A percentile compares a stretch with the other conserved stretches of the same genome.
Evolutionary conservation across 2,329 filamentous ascomycete species (phyloP).

Genomic region (Pseudogymnoascus sp.): DNA sequence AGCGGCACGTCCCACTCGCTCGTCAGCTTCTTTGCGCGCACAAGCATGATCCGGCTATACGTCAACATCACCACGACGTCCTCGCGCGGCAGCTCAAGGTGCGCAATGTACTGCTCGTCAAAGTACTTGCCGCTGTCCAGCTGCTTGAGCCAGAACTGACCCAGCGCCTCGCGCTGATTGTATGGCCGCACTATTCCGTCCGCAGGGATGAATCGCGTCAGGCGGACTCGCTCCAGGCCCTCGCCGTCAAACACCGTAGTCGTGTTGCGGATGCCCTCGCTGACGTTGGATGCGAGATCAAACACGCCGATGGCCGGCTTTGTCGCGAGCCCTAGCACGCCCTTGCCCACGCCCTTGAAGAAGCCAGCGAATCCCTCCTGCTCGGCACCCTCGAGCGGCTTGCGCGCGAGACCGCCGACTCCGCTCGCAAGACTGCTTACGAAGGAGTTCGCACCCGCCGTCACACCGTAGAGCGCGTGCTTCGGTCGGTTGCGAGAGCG

Average conservation of each 20-base stretch:
- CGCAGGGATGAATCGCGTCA: slow-evolving; percentile 81
- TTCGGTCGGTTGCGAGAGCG: slow-evolving; percentile 89
- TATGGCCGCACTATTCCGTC: slow-evolving; percentile 94
- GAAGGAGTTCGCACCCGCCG: slow-evolving; percentile 89
- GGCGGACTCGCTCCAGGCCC: slow-evolving; percentile 88
- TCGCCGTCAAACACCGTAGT: slow-evolving; percentile 96
- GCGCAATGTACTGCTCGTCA: slow-evolving; percentile 94
- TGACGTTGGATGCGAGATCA: slow-evolving; percentile 93
- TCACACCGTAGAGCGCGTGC: slow-evolving; percentile 93
- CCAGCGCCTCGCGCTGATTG: slow-evolving; percentile 86
- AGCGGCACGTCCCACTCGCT: slow-evolving; percentile 95
- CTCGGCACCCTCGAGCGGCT: slow-evolving; percentile 91
- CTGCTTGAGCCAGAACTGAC: slow-evolving; percentile 98
- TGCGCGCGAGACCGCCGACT: slow-evolving; percentile 84
- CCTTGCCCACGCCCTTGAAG: slow-evolving; percentile 96
- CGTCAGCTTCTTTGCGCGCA: slow-evolving; percentile 74
- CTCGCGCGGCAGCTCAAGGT: slow-evolving; percentile 81
- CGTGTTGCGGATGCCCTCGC: slow-evolving; percentile 95
- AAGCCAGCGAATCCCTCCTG: slow-evolving; percentile 91
- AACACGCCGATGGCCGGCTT: slow-evolving; percentile 96
- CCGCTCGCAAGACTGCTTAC: slow-evolving; percentile 88
- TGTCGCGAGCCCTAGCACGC: slow-evolving; percentile 84
- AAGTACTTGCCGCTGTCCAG: slow-evolving; percentile 97
- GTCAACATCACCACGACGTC: slow-evolving; percentile 88
- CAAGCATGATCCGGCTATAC: slow-evolving; percentile 78